Percentiles rank a stretch among this genome's conserved stretches.
phyloP scores from a whole-genome alignment of 2,329 filamentous ascomycete species.

The Bertia moriformis region DNA sequence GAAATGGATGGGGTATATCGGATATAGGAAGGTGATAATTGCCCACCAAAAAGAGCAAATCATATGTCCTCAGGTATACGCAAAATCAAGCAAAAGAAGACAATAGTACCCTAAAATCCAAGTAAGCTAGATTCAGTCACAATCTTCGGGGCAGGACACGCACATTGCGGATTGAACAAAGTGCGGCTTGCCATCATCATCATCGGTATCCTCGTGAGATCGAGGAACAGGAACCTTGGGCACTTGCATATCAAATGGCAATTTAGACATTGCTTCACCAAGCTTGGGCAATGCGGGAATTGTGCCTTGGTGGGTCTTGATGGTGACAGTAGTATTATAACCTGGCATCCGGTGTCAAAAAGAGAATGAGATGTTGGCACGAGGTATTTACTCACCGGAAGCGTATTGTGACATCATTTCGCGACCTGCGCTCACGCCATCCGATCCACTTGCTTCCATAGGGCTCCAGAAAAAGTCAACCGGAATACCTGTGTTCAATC shows the following conservation, averaged over 20 bases:
- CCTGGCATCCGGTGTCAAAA: conserved; percentile 73
- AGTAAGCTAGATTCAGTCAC: no score
- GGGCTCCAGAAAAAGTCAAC: not conserved
- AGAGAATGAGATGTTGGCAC: conserved; percentile 57
- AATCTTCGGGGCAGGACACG: no score
- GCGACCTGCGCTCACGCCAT: not conserved
- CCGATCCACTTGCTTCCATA: not conserved
- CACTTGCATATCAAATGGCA: conserved; percentile 58
- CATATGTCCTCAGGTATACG: no score
- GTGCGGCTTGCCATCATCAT: conserved; percentile 23
- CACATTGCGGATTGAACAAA: no score
- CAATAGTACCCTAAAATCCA: no score
- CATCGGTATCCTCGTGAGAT: conserved; percentile 5
- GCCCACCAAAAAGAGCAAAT: no score
- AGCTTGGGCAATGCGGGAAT: conserved; percentile 62
- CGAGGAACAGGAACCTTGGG: conserved; percentile 51
- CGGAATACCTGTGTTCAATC: not conserved
- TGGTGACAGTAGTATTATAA: conserved; percentile 65
- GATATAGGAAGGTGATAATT: no score
- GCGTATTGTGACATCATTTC: conserved; percentile 31
- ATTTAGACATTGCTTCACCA: conserved; percentile 56
- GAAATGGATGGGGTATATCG: no score
- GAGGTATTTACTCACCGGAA: conserved; percentile 43
- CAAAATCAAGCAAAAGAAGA: no score
- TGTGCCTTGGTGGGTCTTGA: conserved; percentile 56